Percentiles rank a stretch among this genome's conserved stretches.
Conservation (phyloP, 2,329 filamentous ascomycete species). For the Penicillium sclerotigenum region DNA sequence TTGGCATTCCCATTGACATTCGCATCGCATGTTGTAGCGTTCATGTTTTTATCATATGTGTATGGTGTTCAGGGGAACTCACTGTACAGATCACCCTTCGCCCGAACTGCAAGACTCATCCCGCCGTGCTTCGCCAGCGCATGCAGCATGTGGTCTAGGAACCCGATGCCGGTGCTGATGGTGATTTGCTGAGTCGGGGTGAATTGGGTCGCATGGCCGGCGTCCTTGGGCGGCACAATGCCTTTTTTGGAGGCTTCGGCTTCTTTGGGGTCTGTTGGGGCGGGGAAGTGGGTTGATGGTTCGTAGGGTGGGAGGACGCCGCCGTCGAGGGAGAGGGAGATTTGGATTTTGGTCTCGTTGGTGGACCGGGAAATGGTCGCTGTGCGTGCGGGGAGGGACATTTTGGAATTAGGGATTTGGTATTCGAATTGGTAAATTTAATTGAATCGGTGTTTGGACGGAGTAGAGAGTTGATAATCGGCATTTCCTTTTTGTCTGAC, state of each 20-base stretch:
- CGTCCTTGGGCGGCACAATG: slow-evolving; percentile 43
- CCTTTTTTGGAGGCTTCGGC: slow-evolving; percentile 49
- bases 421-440: neutral
- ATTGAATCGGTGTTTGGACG: neutral
- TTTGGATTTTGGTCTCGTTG: slow-evolving; percentile 96
- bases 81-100: slow-evolving; percentile 90
- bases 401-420: slow-evolving; percentile 9
- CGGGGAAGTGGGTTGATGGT: slow-evolving; percentile 55
- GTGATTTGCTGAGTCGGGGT: slow-evolving; percentile 82
- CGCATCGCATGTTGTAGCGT: neutral
- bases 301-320: slow-evolving; percentile 56
- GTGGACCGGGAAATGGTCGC: slow-evolving; percentile 82
- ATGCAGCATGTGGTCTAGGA: slow-evolving; percentile 98
- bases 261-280: slow-evolving; percentile 55
- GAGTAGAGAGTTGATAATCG: slow-evolving; percentile 15
- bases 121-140: slow-evolving; percentile 93
- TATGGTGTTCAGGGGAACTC: slow-evolving; percentile 34
- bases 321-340: slow-evolving; percentile 90
- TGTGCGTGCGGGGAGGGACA: slow-evolving; percentile 60
- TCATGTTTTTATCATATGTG: neutral
- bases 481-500: slow-evolving; percentile 16
- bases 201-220: slow-evolving; percentile 76
- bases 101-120: slow-evolving; percentile 81
- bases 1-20: neutral
- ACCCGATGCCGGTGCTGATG: slow-evolving; percentile 91